Base-by-base conservation (phyloP, 805 yeast species). In the Kregervanrija delftensis region DNA sequence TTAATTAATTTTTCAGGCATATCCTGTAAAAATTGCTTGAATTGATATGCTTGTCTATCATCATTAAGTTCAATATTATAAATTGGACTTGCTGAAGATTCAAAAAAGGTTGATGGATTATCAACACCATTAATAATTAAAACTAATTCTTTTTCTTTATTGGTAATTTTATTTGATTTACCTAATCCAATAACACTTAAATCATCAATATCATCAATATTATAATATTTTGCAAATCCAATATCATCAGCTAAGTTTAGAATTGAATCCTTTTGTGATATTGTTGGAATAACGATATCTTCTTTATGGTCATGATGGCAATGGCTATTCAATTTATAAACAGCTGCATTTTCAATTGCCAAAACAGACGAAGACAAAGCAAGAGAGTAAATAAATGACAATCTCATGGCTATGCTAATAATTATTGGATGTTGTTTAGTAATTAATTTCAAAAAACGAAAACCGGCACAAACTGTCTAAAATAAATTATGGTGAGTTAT, bases 211-310 rank as follows among this genome's bases (percentile, higher is more conserved):
- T 58, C 52, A 16, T 65, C 66, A 35, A 73, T 46, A 31, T 59
- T 53, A 49, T 65, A 68, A 47, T 58, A 57, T 16, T 63, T 65
- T 16, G 72, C 64, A 17, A 69, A 63, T 16, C 65, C 74, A 42
- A 72, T 64, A 45, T 64, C 67, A 50, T 73, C 77, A 34, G 76
- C 72, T 49, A 75, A 65, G 52, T 69, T 72, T 44, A 67, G 55
- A 31, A 66, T 56, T 2, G 76, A 70, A 41, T 68, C 69, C 22
- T 56, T 41, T 31, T 51, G 55, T 8, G 58, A 50, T 30, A 63
- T 46, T 10, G 50, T 39, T 30, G 56, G 49, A 8, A 33, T 15
- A 11, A 39, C 33, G 33, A 22, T 14, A 11, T 31, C 30, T 5
- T n/a, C 34, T 17, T 35, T 14, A 35, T 16, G 4, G n/a, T 12